Percentiles rank a stretch among this genome's conserved stretches.
Evolutionary conservation across 768 basidiomycete genomes (phyloP).

Genomic region (Pilatotrama ljubarskyi): DNA sequence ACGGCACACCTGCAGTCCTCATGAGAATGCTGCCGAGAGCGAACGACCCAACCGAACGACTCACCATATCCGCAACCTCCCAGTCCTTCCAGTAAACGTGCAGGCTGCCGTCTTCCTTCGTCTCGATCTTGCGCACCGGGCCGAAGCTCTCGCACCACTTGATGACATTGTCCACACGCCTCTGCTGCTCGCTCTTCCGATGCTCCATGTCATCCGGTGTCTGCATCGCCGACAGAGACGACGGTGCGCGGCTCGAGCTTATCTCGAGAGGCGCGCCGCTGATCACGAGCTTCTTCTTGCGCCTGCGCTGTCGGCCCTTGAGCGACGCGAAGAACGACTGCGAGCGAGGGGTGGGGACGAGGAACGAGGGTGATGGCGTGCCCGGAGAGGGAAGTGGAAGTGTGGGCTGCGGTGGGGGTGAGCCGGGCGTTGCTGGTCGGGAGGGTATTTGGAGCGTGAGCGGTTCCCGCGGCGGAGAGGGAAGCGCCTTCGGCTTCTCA

Average conservation of each 20-base stretch:
- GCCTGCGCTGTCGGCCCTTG: constrained; percentile 17
- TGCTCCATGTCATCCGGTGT: constrained; percentile 10
- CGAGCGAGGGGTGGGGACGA: constrained; percentile 21
- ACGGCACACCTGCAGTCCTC: constrained; percentile 27
- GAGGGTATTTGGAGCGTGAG: constrained; percentile 16
- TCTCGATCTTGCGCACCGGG: constrained; percentile 25
- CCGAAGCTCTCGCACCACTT: constrained; percentile 32
- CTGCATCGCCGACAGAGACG: background rate
- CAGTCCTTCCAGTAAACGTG: constrained; percentile 32
- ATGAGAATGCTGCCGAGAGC: background rate
- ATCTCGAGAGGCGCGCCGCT: constrained; percentile 15
- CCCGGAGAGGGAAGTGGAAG: constrained; percentile 28
- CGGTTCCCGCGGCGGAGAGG: constrained; percentile 4
- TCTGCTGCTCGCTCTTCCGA: constrained; percentile 14
- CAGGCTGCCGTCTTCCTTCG: constrained; percentile 27
- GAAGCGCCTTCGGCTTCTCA: background rate
- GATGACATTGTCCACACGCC: constrained; percentile 23
- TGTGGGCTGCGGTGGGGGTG: constrained; percentile 26
- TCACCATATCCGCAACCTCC: constrained; percentile 31
- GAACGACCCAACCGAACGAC: background rate
- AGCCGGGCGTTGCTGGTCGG: constrained; percentile 20
- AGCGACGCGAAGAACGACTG: constrained; percentile 26
- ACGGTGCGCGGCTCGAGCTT: constrained; percentile 4
- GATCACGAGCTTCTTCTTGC: constrained; percentile 31
- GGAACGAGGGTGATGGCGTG: constrained; percentile 28